Base-by-base conservation (phyloP, 1,139 yeast species). In the Blastobotrys petasosporus region DNA sequence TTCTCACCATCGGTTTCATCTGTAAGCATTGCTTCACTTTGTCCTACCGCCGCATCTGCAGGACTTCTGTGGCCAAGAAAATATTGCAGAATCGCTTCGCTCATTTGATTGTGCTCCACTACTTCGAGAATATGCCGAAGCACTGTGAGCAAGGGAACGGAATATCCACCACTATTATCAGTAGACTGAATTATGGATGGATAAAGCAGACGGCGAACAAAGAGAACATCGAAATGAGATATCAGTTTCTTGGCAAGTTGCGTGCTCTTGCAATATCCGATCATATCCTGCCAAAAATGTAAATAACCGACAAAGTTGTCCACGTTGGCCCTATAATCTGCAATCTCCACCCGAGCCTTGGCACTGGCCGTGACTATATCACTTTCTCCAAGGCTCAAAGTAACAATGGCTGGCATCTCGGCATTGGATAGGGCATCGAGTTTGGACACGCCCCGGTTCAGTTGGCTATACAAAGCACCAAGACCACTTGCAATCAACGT, bases 261-360 rank as follows among this genome's bases (percentile, higher is more conserved):
- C 2, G 42, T 38, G 2, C 59, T 51, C 32, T 38, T 39, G 40
- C 64, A 54, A 37, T 50, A 51, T 12, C 41, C 39, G 13, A 61
- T 43, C 47, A 61, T 46, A 39, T 63, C 65, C 47, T 63, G 65
- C 67, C 66, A 62, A 42, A 63, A 64, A 35, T 53, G 49, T 7
- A 64, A 49, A 38, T 60, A 61, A 2, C 55, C 39, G 25, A 58
- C 44, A 47, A 63, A 62, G 32, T 49, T 48, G 2, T 43, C 45
- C 38, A 59, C 37, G 39, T 50, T 45, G 8, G 16, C 33, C 10
- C 33, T 30, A 15, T 46, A 37, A 10, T 38, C 45, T 16, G 32
- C 23, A 2, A 25, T 23, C 13, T 34, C 37, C 12, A 17, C 32
- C 1, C 29, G 30, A n/a, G 32, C 17, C 28, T 15, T 28, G 6